Evolutionary conservation across 441 rosid species (phyloP).

Genomic region (Pelargonium cotyledonis): DNA sequence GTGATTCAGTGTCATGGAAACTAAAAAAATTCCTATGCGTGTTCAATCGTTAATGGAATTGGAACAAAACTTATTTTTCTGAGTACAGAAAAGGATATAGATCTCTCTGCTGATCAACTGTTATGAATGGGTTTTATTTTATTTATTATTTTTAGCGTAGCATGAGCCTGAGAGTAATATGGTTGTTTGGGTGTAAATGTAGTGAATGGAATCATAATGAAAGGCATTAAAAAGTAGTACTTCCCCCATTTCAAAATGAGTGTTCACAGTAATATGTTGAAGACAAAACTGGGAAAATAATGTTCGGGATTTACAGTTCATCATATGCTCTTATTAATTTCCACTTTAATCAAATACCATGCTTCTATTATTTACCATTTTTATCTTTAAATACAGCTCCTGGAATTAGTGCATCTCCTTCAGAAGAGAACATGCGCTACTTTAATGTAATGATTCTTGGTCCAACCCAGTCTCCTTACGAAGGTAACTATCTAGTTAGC

Average conservation of each 20-base stretch:
- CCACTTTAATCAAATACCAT: slow-evolving; percentile 66
- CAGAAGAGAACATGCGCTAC: slow-evolving; percentile 93
- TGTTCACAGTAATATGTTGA: neutral
- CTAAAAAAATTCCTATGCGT: neutral
- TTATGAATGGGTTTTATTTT: too few species aligned
- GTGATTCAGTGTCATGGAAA: neutral
- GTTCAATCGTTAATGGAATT: neutral
- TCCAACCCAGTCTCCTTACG: slow-evolving; percentile 94
- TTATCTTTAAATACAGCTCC: slow-evolving; percentile 46
- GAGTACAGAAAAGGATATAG: neutral
- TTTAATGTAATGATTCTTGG: slow-evolving; percentile 99
- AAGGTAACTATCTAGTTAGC: slow-evolving; percentile 41
- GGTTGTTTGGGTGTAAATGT: neutral
- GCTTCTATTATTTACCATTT: too few species aligned
- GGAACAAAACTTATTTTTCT: neutral
- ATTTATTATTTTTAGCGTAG: neutral
- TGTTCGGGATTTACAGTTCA: neutral
- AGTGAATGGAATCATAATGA: neutral
- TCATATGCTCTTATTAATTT: neutral
- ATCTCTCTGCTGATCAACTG: neutral
- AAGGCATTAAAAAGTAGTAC: neutral
- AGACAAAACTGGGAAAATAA: neutral
- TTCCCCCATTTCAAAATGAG: too few species aligned
- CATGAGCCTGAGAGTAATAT: neutral
- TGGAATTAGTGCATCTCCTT: slow-evolving; percentile 94